phyloP scores from a whole-genome alignment of 164 flowering plant genomes.

The Echeveria elegans region DNA sequence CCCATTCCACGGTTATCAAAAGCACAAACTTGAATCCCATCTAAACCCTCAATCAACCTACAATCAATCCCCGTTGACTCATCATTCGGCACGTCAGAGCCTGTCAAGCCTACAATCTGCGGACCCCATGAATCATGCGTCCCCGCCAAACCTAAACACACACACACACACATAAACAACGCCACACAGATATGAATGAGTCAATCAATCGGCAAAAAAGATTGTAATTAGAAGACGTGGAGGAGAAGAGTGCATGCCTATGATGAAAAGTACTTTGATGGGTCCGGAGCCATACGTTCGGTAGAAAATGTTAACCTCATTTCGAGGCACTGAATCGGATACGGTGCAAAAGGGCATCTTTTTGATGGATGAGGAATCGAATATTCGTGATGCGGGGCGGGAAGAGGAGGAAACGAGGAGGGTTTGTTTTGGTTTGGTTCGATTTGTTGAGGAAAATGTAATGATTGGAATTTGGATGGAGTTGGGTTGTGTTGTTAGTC shows the following conservation, averaged over 20 bases:
- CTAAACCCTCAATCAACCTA: slow-evolving; percentile 15
- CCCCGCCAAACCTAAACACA: slow-evolving; percentile 65
- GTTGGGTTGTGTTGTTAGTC: too few relatives aligned
- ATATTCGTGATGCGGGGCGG: background rate
- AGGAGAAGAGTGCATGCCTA: slow-evolving; percentile 23
- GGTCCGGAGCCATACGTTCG: slow-evolving; percentile 73
- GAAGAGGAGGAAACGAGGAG: slow-evolving; percentile 2
- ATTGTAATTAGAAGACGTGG: background rate
- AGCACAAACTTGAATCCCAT: slow-evolving; percentile 63
- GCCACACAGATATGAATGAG: background rate
- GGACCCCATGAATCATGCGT: slow-evolving; percentile 92
- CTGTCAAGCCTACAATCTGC: slow-evolving; percentile 62
- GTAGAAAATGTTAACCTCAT: slow-evolving; percentile 55
- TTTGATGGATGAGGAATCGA: background rate
- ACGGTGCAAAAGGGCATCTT: slow-evolving; percentile 72
- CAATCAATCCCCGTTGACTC: slow-evolving; percentile 19
- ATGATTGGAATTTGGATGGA: background rate
- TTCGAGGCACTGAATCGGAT: slow-evolving; percentile 17
- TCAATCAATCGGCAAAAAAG: background rate
- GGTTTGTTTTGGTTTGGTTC: background rate
- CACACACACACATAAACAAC: background rate
- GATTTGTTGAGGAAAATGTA: background rate
- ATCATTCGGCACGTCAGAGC: slow-evolving; percentile 45
- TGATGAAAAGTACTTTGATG: slow-evolving; percentile 73
- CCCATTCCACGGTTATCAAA: slow-evolving; percentile 98